These are phyloP conservation scores for Prinsepia uniflora DNA, from an alignment of 306 rosid genomes.

Conservation along the genomic window DNA sequence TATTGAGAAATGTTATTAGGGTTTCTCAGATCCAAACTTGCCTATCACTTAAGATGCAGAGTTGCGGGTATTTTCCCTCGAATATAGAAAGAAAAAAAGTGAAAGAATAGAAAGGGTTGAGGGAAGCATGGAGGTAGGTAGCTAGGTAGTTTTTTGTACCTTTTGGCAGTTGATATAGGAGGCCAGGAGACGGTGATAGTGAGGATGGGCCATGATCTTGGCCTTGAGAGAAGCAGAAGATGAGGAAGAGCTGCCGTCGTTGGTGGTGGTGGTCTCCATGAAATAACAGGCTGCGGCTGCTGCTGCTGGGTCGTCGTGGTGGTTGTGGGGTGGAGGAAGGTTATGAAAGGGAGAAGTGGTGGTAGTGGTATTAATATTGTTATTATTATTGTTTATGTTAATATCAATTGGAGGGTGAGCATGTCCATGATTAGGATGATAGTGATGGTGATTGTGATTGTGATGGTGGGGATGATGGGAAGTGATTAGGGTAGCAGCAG, in stretches of 20 bases:
- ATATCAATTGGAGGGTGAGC: no score
- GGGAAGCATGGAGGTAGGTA: no score
- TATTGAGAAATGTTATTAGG: not conserved
- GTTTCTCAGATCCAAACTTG: conserved; percentile 37
- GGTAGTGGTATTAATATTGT: conserved; percentile 12
- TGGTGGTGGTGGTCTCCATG: conserved; percentile 49
- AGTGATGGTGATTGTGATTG: conserved; percentile 29
- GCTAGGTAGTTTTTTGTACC: conserved; percentile 32
- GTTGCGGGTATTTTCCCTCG: no score
- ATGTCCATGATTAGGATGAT: not conserved
- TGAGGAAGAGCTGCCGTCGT: conserved; percentile 30
- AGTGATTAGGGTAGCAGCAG: conserved; percentile 41
- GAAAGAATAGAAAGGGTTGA: not conserved
- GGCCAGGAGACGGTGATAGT: conserved; percentile 84
- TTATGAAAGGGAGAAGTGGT: conserved; percentile 36
- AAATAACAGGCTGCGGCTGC: conserved; percentile 43
- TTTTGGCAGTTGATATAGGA: conserved; percentile 91
- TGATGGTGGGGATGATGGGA: conserved; percentile 19
- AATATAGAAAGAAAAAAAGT: not conserved
- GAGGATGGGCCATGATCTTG: conserved; percentile 97
- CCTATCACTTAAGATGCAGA: not conserved
- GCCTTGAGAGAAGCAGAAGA: conserved; percentile 56
- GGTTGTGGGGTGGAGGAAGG: conserved; percentile 17
- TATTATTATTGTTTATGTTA: no score
- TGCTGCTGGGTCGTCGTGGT: conserved; percentile 14